A percentile compares a stretch with the other conserved stretches of the same genome.
phyloP scores from a whole-genome alignment of 2,329 filamentous ascomycete genomes.

The Trichoderma atrobrunneum region DNA sequence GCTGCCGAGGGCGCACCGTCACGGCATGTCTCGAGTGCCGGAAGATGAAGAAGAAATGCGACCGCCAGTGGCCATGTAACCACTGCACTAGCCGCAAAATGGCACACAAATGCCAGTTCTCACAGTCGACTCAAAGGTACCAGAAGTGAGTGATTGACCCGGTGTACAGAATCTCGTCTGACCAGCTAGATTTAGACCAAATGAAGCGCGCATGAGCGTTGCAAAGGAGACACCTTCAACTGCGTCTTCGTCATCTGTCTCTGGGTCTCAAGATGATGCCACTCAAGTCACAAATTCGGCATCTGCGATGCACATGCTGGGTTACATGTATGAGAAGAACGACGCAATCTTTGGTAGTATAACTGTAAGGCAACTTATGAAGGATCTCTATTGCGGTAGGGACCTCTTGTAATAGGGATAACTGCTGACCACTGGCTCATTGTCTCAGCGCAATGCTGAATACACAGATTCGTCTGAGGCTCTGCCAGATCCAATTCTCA shows the following conservation, averaged over 20 bases:
- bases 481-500: not conserved
- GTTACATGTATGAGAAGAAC: not conserved
- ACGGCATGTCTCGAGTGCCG: slow-evolving; percentile 7
- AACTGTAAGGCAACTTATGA: not conserved
- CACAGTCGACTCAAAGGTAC: not conserved
- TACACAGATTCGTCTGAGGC: not conserved
- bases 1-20: not conserved
- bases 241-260: not conserved
- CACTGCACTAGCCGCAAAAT: slow-evolving; percentile 1
- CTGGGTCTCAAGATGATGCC: not conserved
- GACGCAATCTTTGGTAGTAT: not conserved
- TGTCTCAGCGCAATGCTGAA: not conserved
- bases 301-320: not conserved
- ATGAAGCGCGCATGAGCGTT: not conserved
- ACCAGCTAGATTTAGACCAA: not conserved
- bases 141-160: not conserved
- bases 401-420: not conserved
- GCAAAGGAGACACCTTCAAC: not conserved
- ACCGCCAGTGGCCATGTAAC: slow-evolving; percentile 5
- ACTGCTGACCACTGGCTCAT: not conserved
- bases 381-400: too few species aligned
- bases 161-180: not conserved
- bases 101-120: not conserved
- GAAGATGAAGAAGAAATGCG: slow-evolving; percentile 12
- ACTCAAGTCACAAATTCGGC: not conserved